Conservation (phyloP, 495 filamentous ascomycete genomes). For the Rostrohypoxylon terebratum region DNA sequence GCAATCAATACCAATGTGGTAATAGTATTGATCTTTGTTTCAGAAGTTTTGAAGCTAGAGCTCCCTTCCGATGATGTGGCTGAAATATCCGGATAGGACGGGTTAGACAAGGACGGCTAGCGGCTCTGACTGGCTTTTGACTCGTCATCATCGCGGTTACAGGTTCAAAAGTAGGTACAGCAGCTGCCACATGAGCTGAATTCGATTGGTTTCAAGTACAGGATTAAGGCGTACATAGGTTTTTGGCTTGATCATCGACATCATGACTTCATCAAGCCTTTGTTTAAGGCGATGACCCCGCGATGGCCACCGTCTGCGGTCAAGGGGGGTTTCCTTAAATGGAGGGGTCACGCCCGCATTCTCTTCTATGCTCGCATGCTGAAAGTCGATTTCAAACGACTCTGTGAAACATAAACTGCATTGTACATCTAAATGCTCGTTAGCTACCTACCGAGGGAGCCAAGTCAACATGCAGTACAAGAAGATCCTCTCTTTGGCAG, state of each 20-base stretch:
- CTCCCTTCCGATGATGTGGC: conserved; percentile 17
- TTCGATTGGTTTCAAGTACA: conserved; percentile 33
- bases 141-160: conserved; percentile 30
- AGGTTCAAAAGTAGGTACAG: conserved; percentile 2
- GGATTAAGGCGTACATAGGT: conserved; percentile 12
- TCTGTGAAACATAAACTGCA: neutral
- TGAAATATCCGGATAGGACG: conserved; percentile 35
- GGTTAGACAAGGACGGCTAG: conserved; percentile 20
- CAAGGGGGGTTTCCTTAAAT: conserved; percentile 16
- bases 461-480: conserved; percentile 54
- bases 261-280: conserved; percentile 43
- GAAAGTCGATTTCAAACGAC: neutral
- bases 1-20: neutral
- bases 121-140: conserved; percentile 7
- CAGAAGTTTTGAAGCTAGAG: neutral
- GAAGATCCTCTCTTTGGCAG: conserved; percentile 44
- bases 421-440: neutral
- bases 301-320: conserved; percentile 17
- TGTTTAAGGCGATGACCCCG: conserved; percentile 19
- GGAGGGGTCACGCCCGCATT: neutral
- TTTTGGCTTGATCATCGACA: conserved; percentile 35
- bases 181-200: conserved; percentile 8
- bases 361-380: neutral
- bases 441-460: neutral
- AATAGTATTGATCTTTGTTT: conserved; percentile 20